Evolutionary conservation across 257 asterid species (phyloP).

Genomic region (Leonotis leonurus): DNA sequence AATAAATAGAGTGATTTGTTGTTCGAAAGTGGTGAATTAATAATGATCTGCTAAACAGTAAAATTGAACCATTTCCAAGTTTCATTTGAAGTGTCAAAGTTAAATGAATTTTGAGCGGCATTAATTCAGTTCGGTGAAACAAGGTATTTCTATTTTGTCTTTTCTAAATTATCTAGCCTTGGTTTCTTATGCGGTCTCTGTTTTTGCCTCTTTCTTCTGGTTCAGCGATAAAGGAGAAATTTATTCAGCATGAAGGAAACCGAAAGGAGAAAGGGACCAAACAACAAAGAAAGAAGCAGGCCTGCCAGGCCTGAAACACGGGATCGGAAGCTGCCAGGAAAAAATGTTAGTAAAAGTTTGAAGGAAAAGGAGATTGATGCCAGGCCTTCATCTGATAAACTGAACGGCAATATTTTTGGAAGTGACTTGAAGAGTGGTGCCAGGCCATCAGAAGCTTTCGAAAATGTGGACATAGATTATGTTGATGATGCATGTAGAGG

Average conservation of each 20-base stretch:
- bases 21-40: neutral
- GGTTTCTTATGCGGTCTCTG: too few relatives aligned
- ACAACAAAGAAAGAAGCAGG: conserved; percentile 37
- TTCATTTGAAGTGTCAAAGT: neutral
- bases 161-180: too few relatives aligned
- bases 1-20: too few relatives aligned
- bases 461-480: conserved; percentile 43
- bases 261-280: conserved; percentile 52
- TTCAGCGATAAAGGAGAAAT: too few relatives aligned
- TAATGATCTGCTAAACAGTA: neutral
- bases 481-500: conserved; percentile 47
- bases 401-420: conserved; percentile 24
- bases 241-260: conserved; percentile 86
- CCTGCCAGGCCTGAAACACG: conserved; percentile 47
- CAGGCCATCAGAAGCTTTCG: conserved; percentile 46
- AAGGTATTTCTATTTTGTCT: too few relatives aligned
- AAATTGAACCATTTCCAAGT: neutral
- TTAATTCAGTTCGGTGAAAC: too few relatives aligned
- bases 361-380: conserved; percentile 43
- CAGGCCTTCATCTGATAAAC: conserved; percentile 36
- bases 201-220: too few relatives aligned
- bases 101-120: neutral
- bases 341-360: conserved; percentile 35
- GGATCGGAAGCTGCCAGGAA: conserved; percentile 46
- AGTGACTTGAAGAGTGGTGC: conserved; percentile 40